A percentile compares a stretch with the other conserved stretches of the same genome.
Conservation (phyloP, 176 grass and related monocot genomes). For the Musa schizocarpa region DNA sequence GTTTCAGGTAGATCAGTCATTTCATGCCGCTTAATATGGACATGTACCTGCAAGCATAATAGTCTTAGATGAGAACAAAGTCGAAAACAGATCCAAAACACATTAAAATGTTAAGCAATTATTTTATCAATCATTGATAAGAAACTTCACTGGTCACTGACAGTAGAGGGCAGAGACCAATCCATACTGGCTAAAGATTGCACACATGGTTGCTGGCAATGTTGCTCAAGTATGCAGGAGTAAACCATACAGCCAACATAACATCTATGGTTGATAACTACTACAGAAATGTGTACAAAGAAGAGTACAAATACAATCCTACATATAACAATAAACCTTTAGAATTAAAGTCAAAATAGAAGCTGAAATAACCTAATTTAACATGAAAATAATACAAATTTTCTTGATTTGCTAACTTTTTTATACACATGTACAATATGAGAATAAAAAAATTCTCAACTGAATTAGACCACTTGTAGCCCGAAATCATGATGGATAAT, state of each 20-base stretch:
- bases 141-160: neutral
- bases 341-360: too few relatives aligned
- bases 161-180: neutral
- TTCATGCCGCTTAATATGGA: constrained; percentile 73
- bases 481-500: too few relatives aligned
- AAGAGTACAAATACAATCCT: too few relatives aligned
- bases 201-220: neutral
- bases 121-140: neutral
- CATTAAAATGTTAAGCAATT: neutral
- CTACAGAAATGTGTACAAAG: too few relatives aligned
- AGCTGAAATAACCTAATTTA: too few relatives aligned
- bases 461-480: too few relatives aligned
- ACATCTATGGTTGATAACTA: neutral
- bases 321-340: too few relatives aligned
- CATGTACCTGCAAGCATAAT: constrained; percentile 55
- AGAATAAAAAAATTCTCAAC: too few relatives aligned
- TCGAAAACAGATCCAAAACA: neutral
- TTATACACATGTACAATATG: too few relatives aligned
- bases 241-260: neutral
- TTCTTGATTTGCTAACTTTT: too few relatives aligned
- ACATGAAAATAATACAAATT: too few relatives aligned
- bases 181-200: neutral
- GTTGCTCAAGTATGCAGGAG: neutral
- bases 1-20: constrained; percentile 80
- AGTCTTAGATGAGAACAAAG: neutral